phyloP scores from a whole-genome alignment of 257 asterid species.

The Haberlea rhodopensis region DNA sequence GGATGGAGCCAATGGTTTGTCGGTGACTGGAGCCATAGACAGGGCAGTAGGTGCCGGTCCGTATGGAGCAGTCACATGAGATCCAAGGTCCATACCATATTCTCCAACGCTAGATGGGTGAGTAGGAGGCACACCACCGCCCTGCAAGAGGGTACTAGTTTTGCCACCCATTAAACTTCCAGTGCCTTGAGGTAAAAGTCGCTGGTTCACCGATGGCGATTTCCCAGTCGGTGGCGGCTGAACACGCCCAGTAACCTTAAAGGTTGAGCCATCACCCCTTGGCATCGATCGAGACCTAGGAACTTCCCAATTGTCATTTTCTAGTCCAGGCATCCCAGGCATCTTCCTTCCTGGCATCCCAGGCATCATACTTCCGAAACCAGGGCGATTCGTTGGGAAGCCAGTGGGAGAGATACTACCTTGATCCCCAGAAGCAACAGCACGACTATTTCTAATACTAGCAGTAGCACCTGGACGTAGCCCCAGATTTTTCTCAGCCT shows the following conservation, averaged over 20 bases:
- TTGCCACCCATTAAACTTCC: slow-evolving; percentile 52
- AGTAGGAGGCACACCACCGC: slow-evolving; percentile 43
- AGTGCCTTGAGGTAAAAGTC: slow-evolving; percentile 66
- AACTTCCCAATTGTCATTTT: slow-evolving; percentile 79
- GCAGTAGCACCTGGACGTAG: slow-evolving; percentile 96
- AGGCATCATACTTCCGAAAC: slow-evolving; percentile 94
- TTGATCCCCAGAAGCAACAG: slow-evolving; percentile 46
- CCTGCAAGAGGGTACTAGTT: slow-evolving; percentile 82
- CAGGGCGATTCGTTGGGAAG: slow-evolving; percentile 71
- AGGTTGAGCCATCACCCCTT: slow-evolving; percentile 55
- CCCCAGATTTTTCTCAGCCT: slow-evolving; percentile 92
- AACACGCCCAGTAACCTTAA: slow-evolving; percentile 47
- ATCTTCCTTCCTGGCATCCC: slow-evolving; percentile 97
- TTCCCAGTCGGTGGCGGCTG: slow-evolving; percentile 58
- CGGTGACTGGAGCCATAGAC: slow-evolving; percentile 33
- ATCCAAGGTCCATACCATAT: slow-evolving; percentile 32
- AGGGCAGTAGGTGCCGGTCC: slow-evolving; percentile 33
- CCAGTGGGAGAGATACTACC: slow-evolving; percentile 66
- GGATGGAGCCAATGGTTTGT: slow-evolving; percentile 40
- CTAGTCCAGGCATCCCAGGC: slow-evolving; percentile 81
- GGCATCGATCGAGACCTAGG: slow-evolving; percentile 76
- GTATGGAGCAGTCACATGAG: slow-evolving; percentile 38
- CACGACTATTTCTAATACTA: slow-evolving; percentile 65
- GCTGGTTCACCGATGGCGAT: slow-evolving; percentile 52
- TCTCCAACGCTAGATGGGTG: slow-evolving; percentile 44